A percentile compares a stretch with the other conserved stretches of the same genome.
These are phyloP conservation scores for Pugionium cornutum DNA, from an alignment of 345 rosid genomes.

Conservation along the genomic window DNA sequence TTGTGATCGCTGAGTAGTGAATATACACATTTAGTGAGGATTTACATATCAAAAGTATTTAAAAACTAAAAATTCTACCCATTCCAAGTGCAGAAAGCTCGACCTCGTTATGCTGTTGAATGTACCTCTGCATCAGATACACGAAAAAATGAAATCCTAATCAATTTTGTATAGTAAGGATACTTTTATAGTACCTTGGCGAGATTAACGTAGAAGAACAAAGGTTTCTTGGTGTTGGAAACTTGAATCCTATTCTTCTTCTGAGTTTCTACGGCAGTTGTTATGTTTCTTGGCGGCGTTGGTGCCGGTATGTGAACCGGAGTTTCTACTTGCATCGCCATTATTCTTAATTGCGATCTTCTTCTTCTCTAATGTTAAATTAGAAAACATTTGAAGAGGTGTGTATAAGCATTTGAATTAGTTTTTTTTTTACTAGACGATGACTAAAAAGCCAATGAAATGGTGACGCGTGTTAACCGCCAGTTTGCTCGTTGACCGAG, in stretches of 20 bases:
- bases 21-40: no score
- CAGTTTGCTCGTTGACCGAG: conserved; percentile 20
- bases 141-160: no score
- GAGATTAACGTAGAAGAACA: conserved; percentile 69
- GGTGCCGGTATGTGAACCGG: neutral
- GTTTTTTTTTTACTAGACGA: no score
- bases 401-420: neutral
- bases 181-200: conserved; percentile 37
- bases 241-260: conserved; percentile 70
- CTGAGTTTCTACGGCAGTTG: conserved; percentile 35
- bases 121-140: conserved; percentile 66
- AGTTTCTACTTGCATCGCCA: neutral
- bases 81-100: conserved; percentile 96
- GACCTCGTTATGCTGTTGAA: conserved; percentile 85
- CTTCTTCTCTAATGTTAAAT: neutral
- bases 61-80: conserved; percentile 49
- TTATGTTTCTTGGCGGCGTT: neutral
- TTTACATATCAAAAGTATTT: no score
- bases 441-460: neutral
- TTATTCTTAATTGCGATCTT: no score
- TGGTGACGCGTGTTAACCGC: conserved; percentile 3
- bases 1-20: conserved; percentile 54
- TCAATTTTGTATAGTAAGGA: no score
- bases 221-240: conserved; percentile 66
- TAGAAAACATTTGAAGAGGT: neutral